phyloP scores from a whole-genome alignment of 768 basidiomycete genomes.

The Neoboletus subvelutipes region DNA sequence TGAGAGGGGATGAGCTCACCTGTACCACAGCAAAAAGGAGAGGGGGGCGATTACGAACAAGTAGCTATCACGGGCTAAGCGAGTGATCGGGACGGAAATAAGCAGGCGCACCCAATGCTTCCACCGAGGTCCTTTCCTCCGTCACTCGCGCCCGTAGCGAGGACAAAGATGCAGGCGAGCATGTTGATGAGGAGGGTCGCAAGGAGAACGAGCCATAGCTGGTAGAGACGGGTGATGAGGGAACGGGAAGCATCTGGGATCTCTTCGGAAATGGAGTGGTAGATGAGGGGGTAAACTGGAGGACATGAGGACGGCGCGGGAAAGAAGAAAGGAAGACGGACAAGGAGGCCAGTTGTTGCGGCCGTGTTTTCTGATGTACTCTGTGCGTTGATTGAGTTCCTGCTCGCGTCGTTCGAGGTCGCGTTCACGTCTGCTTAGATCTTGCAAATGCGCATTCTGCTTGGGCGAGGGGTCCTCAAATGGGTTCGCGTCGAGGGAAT shows the following conservation, averaged over 20 bases:
- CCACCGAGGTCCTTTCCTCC: constrained; percentile 80
- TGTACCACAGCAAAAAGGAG: constrained; percentile 95
- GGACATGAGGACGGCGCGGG: constrained; percentile 20
- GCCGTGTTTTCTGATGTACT: constrained; percentile 70
- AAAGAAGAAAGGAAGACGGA: constrained; percentile 38
- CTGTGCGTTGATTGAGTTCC: constrained; percentile 67
- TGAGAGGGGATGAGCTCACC: constrained; percentile 47
- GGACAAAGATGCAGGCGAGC: constrained; percentile 84
- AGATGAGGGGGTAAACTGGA: constrained; percentile 90
- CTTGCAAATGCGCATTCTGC: constrained; percentile 51
- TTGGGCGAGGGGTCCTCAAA: constrained; percentile 78
- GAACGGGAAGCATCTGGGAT: constrained; percentile 80
- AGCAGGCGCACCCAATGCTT: constrained; percentile 66
- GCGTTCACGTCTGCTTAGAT: constrained; percentile 73
- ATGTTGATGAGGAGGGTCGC: constrained; percentile 85
- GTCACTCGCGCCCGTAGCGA: constrained; percentile 72
- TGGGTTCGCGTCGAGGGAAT: constrained; percentile 84
- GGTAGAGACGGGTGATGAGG: constrained; percentile 83
- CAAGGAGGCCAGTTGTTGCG: constrained; percentile 95
- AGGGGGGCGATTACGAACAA: constrained; percentile 70
- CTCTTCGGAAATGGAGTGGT: constrained; percentile 88
- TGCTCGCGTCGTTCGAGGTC: constrained; percentile 80
- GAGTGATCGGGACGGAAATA: constrained; percentile 23
- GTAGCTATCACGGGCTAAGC: constrained; percentile 50
- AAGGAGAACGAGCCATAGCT: constrained; percentile 90